phyloP scores from a whole-genome alignment of 1,284 basidiomycete genomes.

The Xerocomus amazonicus region DNA sequence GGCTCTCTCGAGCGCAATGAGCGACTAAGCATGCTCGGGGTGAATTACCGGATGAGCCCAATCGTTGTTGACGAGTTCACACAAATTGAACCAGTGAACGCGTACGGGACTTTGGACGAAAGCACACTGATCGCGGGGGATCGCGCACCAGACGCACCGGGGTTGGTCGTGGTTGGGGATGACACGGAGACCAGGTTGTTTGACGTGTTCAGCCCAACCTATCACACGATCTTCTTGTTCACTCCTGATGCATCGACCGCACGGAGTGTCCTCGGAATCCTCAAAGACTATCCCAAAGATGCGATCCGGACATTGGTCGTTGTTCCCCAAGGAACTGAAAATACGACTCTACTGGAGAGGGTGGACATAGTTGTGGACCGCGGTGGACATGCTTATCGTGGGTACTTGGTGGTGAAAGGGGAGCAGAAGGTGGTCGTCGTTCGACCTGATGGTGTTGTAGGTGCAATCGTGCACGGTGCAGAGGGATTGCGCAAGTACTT shows the following conservation, averaged over 20 bases:
- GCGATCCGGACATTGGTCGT: constrained; percentile 10
- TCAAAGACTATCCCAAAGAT: constrained; percentile 3
- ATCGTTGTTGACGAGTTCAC: constrained; percentile 30
- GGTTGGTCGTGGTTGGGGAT: not conserved
- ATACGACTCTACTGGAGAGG: not conserved
- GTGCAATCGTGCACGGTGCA: not conserved
- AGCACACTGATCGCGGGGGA: constrained; percentile 17
- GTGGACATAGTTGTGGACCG: constrained; percentile 13
- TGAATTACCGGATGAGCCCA: constrained; percentile 34
- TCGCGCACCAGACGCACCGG: constrained; percentile 21
- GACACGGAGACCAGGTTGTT: constrained; percentile 18
- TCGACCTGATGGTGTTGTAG: not conserved
- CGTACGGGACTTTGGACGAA: constrained; percentile 17
- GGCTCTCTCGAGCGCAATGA: constrained; percentile 7
- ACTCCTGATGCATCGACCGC: constrained; percentile 2
- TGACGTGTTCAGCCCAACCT: constrained; percentile 18
- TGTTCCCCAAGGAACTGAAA: constrained; percentile 7
- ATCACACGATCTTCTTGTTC: constrained; percentile 30
- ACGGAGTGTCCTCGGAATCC: constrained; percentile 5
- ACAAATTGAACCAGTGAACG: not conserved
- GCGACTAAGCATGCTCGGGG: constrained; percentile 31
- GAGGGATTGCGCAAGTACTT: not conserved
- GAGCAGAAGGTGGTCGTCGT: not conserved
- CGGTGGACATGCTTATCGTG: constrained; percentile 15
- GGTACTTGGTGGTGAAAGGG: not conserved